phyloP scores from a whole-genome alignment of 2,329 filamentous ascomycete genomes.

The Aspergillus sp. region DNA sequence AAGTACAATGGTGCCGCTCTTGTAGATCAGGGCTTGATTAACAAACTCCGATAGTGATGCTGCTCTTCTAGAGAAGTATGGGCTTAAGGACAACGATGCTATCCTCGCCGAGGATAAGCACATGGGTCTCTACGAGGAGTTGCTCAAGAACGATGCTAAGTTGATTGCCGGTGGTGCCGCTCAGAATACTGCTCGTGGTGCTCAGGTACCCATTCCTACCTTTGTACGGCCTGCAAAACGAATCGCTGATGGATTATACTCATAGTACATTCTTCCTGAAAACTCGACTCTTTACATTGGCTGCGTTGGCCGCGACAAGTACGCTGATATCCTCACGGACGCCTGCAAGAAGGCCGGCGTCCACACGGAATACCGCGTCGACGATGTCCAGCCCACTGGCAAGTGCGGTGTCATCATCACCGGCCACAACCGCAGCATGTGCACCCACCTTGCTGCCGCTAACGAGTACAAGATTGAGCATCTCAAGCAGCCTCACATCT shows the following conservation, averaged over 20 bases:
- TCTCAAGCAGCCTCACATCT: conserved; percentile 86
- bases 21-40: conserved; percentile 5
- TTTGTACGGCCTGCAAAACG: not conserved
- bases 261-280: conserved; percentile 79
- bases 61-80: conserved; percentile 86
- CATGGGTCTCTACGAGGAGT: conserved; percentile 82
- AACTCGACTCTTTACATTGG: conserved; percentile 93
- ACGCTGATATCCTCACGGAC: conserved; percentile 81
- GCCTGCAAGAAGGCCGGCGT: conserved; percentile 86
- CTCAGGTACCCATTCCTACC: conserved; percentile 57
- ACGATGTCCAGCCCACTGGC: conserved; percentile 79
- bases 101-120: conserved; percentile 95
- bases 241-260: conserved; percentile 12
- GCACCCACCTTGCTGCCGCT: conserved; percentile 91
- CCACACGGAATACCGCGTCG: conserved; percentile 91
- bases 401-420: conserved; percentile 97
- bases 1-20: conserved; percentile 28
- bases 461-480: conserved; percentile 97
- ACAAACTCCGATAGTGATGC: conserved; percentile 60
- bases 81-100: conserved; percentile 91
- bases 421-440: conserved; percentile 90
- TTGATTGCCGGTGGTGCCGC: conserved; percentile 94
- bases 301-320: conserved; percentile 93
- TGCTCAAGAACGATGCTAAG: conserved; percentile 83
- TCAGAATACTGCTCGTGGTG: conserved; percentile 95